A percentile compares a stretch with the other conserved stretches of the same genome.
phyloP scores from a whole-genome alignment of 495 filamentous ascomycete genomes.

The Aspergillus biplanus region DNA sequence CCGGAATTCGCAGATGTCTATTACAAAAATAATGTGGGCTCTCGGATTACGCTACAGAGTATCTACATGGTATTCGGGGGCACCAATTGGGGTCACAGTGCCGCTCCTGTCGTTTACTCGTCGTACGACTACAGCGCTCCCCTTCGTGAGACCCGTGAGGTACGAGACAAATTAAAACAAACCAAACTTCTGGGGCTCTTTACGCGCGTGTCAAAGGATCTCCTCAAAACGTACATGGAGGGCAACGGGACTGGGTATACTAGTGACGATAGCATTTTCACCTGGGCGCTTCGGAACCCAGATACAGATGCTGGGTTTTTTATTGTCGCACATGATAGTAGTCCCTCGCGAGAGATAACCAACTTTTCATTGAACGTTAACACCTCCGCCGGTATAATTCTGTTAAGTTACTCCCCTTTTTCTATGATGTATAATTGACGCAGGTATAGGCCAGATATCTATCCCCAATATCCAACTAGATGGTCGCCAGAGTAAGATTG shows the following conservation, averaged over 20 bases:
- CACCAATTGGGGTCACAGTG: constrained; percentile 59
- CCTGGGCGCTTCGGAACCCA: constrained; percentile 59
- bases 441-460: constrained; percentile 38
- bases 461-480: constrained; percentile 66
- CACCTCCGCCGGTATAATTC: constrained; percentile 46
- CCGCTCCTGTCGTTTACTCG: constrained; percentile 55
- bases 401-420: not conserved
- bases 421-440: not conserved
- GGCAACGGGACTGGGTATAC: constrained; percentile 61
- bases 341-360: constrained; percentile 53
- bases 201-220: constrained; percentile 55
- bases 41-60: constrained; percentile 51
- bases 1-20: constrained; percentile 50
- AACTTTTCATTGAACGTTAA: constrained; percentile 60
- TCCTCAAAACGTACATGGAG: constrained; percentile 56
- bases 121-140: constrained; percentile 52
- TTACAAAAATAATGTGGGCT: constrained; percentile 60
- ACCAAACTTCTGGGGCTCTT: constrained; percentile 61
- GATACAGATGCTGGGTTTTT: constrained; percentile 62
- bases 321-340: constrained; percentile 62
- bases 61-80: constrained; percentile 60
- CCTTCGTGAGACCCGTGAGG: constrained; percentile 47
- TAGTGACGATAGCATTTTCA: constrained; percentile 46
- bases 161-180: constrained; percentile 52
- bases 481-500: constrained; percentile 72